These are phyloP conservation scores for Naganishia vishniacii DNA, from an alignment of 768 basidiomycete species.

Conservation along the genomic window DNA sequence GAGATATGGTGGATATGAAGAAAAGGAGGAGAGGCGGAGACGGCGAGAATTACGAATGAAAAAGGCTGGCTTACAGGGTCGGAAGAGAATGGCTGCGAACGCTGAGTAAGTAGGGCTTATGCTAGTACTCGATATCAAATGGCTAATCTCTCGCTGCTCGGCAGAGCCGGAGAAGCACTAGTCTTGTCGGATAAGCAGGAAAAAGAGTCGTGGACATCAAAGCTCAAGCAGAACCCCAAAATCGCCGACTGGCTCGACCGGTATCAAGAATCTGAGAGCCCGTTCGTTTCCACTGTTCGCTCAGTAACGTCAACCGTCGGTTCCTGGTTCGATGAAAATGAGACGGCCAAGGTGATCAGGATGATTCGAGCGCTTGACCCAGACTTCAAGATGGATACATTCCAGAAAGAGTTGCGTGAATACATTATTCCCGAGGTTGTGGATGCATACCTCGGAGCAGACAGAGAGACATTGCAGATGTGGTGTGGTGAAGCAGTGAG, in stretches of 20 bases:
- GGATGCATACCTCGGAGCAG: constrained; percentile 88
- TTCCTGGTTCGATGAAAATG: constrained; percentile 86
- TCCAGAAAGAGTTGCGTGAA: constrained; percentile 83
- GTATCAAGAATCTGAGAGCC: constrained; percentile 90
- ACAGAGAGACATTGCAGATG: constrained; percentile 71
- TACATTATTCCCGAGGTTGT: constrained; percentile 98
- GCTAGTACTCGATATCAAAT: background rate
- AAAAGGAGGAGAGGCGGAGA: constrained; percentile 79
- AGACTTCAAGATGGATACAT: constrained; percentile 72
- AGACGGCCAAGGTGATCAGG: constrained; percentile 89
- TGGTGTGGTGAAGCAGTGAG: constrained; percentile 97
- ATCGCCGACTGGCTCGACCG: constrained; percentile 50
- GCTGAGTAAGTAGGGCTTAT: constrained; percentile 61
- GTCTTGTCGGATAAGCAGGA: constrained; percentile 55
- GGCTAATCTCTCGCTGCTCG: constrained; percentile 39
- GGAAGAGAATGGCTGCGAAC: constrained; percentile 64
- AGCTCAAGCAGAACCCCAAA: constrained; percentile 38
- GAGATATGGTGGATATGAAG: constrained; percentile 92
- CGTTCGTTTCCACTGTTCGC: constrained; percentile 72
- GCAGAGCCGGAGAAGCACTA: constrained; percentile 72
- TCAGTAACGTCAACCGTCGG: constrained; percentile 78
- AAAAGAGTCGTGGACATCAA: constrained; percentile 31
- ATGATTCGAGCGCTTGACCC: constrained; percentile 86
- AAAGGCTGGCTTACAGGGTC: constrained; percentile 66
- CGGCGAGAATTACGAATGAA: constrained; percentile 72